Evolutionary conservation across 768 basidiomycete species (phyloP).

Genomic region (Tylopilus rubrobrunneus): DNA sequence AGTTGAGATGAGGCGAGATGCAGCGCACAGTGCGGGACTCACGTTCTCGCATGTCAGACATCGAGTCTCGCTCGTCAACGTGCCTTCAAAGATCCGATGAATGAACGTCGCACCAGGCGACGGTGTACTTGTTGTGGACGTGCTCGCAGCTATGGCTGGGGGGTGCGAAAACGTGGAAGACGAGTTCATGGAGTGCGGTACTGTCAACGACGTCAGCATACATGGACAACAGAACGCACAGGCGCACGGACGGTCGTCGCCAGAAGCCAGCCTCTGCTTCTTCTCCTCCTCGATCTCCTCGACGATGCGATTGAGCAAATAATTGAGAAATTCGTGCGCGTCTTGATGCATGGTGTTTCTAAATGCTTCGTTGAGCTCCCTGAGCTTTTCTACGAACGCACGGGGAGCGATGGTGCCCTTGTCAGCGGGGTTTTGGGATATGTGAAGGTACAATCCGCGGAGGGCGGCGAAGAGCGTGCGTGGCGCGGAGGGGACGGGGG

Average conservation of each 20-base stretch:
- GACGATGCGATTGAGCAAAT: slow-evolving; percentile 85
- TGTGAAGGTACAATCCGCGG: slow-evolving; percentile 83
- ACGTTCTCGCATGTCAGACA: slow-evolving; percentile 98
- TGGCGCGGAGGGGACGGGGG: slow-evolving; percentile 54
- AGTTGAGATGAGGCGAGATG: slow-evolving; percentile 10
- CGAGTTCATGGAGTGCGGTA: slow-evolving; percentile 57
- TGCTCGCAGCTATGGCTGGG: slow-evolving; percentile 38
- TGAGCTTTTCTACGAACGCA: slow-evolving; percentile 90
- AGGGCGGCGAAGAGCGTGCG: slow-evolving; percentile 88
- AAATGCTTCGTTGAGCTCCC: slow-evolving; percentile 89
- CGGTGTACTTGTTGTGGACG: slow-evolving; percentile 44
- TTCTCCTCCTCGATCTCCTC: slow-evolving; percentile 85
- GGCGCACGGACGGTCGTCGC: slow-evolving; percentile 62
- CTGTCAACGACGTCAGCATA: slow-evolving; percentile 32
- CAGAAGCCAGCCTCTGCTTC: slow-evolving; percentile 41
- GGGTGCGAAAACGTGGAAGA: slow-evolving; percentile 45
- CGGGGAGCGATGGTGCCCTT: slow-evolving; percentile 87
- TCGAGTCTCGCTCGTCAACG: slow-evolving; percentile 93
- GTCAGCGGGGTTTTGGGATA: slow-evolving; percentile 72
- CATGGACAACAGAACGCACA: slow-evolving; percentile 1
- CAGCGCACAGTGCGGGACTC: slow-evolving; percentile 26
- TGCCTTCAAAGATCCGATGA: slow-evolving; percentile 90
- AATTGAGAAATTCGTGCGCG: slow-evolving; percentile 97
- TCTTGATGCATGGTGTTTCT: slow-evolving; percentile 94
- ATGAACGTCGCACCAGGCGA: slow-evolving; percentile 71